Evolutionary conservation across 2,329 filamentous ascomycete species (phyloP).

Genomic region (Ophiosphaerella korrae): DNA sequence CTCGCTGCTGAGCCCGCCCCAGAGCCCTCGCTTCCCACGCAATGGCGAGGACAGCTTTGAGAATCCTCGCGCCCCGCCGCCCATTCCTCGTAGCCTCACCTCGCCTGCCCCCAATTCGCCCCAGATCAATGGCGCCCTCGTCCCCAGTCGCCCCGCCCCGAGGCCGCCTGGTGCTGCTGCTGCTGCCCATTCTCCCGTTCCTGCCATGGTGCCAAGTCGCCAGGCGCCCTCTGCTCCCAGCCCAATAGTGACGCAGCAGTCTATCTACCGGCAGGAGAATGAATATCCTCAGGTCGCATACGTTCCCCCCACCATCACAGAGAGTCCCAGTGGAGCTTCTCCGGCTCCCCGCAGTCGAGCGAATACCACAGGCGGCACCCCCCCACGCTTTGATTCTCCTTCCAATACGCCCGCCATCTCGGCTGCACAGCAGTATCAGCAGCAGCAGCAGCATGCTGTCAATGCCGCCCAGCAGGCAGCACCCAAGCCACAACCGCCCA

Average conservation of each 20-base stretch:
- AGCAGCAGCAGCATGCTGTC: slow-evolving; percentile 83
- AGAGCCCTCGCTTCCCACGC: slow-evolving; percentile 84
- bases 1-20: slow-evolving; percentile 73
- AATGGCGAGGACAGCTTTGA: slow-evolving; percentile 95
- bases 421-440: slow-evolving; percentile 63
- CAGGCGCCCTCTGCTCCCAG: slow-evolving; percentile 63
- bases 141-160: slow-evolving; percentile 84
- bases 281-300: slow-evolving; percentile 51
- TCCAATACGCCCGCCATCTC: slow-evolving; percentile 42
- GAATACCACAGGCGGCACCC: slow-evolving; percentile 50
- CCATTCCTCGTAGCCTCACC: slow-evolving; percentile 66
- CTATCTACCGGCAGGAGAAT: slow-evolving; percentile 42
- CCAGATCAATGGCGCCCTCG: slow-evolving; percentile 57
- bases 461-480: slow-evolving; percentile 80
- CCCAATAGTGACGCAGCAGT: slow-evolving; percentile 36
- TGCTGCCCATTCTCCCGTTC: slow-evolving; percentile 39
- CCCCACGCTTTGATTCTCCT: slow-evolving; percentile 53
- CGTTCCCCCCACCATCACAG: slow-evolving; percentile 48
- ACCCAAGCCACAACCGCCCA: slow-evolving; percentile 53
- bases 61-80: slow-evolving; percentile 91
- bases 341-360: slow-evolving; percentile 49
- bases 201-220: slow-evolving; percentile 61
- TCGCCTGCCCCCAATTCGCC: slow-evolving; percentile 50
- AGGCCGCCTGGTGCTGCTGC: slow-evolving; percentile 69
- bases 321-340: slow-evolving; percentile 43